Conservation (phyloP, 192 early-diverging fungal genomes). For the Funneliformis mosseae region DNA sequence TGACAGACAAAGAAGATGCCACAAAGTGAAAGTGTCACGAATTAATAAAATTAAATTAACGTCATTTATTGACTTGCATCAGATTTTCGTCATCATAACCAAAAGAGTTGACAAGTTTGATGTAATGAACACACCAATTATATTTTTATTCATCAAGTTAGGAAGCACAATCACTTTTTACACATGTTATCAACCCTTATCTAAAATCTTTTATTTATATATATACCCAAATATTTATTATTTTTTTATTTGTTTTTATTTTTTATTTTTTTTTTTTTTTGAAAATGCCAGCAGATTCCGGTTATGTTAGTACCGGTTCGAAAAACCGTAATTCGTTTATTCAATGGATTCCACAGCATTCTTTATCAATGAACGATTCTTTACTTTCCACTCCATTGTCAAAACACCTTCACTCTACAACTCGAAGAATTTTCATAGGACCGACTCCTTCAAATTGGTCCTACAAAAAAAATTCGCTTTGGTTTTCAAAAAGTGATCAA, state of each 20-base stretch:
- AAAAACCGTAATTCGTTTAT: background rate
- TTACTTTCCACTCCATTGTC: background rate
- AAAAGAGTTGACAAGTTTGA: too few species aligned
- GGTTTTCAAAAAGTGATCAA: conserved; percentile 21
- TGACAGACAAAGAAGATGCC: too few species aligned
- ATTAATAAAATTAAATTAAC: too few species aligned
- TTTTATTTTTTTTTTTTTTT: background rate
- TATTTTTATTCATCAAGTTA: too few species aligned
- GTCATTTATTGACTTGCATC: too few species aligned
- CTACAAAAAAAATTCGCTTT: conserved; percentile 4
- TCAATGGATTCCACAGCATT: conserved; percentile 10
- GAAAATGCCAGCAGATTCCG: background rate
- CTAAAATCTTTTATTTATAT: too few species aligned
- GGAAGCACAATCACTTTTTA: too few species aligned
- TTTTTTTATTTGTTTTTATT: too few species aligned
- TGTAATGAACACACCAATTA: too few species aligned
- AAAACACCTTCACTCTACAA: conserved; percentile 1
- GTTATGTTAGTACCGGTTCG: background rate
- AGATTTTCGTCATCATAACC: too few species aligned
- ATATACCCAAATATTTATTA: background rate
- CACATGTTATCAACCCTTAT: too few species aligned
- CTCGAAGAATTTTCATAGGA: conserved; percentile 22
- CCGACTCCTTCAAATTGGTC: conserved; percentile 23
- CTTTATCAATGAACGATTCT: background rate
- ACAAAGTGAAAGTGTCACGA: too few species aligned